Conservation (phyloP, 495 filamentous ascomycete genomes). For the Aspergillus steynii region DNA sequence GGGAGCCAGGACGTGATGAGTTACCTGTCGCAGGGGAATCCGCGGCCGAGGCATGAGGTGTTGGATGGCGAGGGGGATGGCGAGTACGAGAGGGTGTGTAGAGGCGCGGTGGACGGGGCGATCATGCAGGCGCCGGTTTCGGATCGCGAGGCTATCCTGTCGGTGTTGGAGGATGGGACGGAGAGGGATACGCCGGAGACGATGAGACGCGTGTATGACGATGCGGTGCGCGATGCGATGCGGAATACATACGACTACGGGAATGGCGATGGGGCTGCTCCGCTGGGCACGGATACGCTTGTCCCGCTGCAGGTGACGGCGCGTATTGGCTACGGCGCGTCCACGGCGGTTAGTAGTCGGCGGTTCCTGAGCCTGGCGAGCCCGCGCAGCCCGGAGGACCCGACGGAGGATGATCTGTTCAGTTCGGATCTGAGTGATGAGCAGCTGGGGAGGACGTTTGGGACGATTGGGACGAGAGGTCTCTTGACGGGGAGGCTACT, state of each 20-base stretch:
- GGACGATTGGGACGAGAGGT: conserved; percentile 51
- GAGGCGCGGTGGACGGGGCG: conserved; percentile 65
- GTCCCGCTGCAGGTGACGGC: conserved; percentile 55
- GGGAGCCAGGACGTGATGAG: conserved; percentile 87
- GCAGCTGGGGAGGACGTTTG: conserved; percentile 63
- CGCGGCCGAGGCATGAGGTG: conserved; percentile 18
- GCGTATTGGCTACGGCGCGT: conserved; percentile 44
- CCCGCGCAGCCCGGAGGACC: conserved; percentile 49
- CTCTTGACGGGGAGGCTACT: conserved; percentile 51
- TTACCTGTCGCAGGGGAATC: conserved; percentile 55
- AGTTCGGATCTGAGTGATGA: conserved; percentile 70
- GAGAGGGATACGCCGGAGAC: conserved; percentile 26
- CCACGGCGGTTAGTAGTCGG: conserved; percentile 53
- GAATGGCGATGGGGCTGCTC: too few species aligned
- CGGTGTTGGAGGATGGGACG: conserved; percentile 37
- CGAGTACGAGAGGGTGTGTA: conserved; percentile 24
- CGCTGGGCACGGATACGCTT: conserved; percentile 19
- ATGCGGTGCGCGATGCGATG: background rate
- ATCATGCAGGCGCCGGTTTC: conserved; percentile 81
- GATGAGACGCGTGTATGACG: background rate
- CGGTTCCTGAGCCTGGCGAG: conserved; percentile 69
- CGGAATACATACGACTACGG: background rate
- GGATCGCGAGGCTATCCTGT: conserved; percentile 68
- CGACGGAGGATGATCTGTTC: conserved; percentile 86
- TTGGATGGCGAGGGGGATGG: conserved; percentile 24